Evolutionary conservation across 805 yeast genomes (phyloP).

Genomic region (Lipomyces yamadae): DNA sequence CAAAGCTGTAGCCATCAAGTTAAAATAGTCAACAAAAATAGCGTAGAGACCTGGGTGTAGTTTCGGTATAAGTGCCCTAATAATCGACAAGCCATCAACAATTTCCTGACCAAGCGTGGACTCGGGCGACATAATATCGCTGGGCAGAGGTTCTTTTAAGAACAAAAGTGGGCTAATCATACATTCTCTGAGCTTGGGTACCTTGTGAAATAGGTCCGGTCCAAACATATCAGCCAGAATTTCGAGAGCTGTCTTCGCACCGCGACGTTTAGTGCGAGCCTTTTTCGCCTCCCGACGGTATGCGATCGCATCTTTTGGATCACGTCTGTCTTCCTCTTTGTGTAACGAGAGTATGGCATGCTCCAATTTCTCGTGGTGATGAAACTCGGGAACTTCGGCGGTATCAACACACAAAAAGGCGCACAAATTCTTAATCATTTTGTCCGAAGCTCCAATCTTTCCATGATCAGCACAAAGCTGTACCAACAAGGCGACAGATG

Average conservation of each 20-base stretch:
- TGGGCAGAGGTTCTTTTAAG: slow-evolving; percentile 43
- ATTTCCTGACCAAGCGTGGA: slow-evolving; percentile 69
- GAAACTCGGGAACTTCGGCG: slow-evolving; percentile 91
- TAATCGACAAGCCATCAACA: slow-evolving; percentile 83
- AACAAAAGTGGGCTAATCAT: slow-evolving; percentile 68
- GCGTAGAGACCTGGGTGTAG: slow-evolving; percentile 56
- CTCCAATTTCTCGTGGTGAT: slow-evolving; percentile 59
- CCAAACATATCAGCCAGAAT: slow-evolving; percentile 60
- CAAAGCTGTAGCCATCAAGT: slow-evolving; percentile 58
- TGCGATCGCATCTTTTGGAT: slow-evolving; percentile 63
- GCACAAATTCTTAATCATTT: slow-evolving; percentile 86
- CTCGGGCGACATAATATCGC: slow-evolving; percentile 49
- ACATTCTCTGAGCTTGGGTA: slow-evolving; percentile 68
- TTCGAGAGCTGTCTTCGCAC: slow-evolving; percentile 75
- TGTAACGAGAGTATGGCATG: slow-evolving; percentile 71
- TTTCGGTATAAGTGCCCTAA: slow-evolving; percentile 72
- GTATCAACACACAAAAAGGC: slow-evolving; percentile 95
- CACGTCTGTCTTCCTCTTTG: slow-evolving; percentile 71
- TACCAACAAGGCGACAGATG: slow-evolving; percentile 68
- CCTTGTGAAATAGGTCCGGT: slow-evolving; percentile 57
- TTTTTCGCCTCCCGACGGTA: slow-evolving; percentile 68
- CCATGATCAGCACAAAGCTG: slow-evolving; percentile 59
- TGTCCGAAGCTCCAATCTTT: slow-evolving; percentile 79
- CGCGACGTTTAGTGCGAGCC: slow-evolving; percentile 81
- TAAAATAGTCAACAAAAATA: slow-evolving; percentile 58